Evolutionary conservation across 352 stramenopile species (phyloP).

Genomic region (Phytophthora syringae): DNA sequence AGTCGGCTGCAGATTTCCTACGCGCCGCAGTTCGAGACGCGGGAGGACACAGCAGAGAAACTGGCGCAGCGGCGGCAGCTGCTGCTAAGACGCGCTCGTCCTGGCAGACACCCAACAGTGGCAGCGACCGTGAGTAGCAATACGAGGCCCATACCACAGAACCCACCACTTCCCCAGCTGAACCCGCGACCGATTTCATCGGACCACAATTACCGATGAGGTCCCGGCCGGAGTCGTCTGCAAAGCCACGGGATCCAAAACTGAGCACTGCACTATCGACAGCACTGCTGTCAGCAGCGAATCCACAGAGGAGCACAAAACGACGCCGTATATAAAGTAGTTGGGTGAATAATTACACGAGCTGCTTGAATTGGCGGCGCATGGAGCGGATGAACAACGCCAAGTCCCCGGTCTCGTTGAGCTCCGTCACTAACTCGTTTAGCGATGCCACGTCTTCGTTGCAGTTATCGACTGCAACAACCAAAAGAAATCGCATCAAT

Average conservation of each 20-base stretch:
- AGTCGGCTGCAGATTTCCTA: slow-evolving; percentile 70
- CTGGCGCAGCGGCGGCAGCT: slow-evolving; percentile 65
- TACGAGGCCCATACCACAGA: slow-evolving; percentile 1
- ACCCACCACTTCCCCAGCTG: slow-evolving; percentile 13
- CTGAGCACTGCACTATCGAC: neutral
- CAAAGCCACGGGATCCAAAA: slow-evolving; percentile 9
- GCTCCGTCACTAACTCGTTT: slow-evolving; percentile 55
- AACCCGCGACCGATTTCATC: slow-evolving; percentile 43
- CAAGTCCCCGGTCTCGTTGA: slow-evolving; percentile 75
- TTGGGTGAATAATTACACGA: slow-evolving; percentile 44
- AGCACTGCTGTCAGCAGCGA: slow-evolving; percentile 1
- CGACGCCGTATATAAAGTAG: slow-evolving; percentile 49
- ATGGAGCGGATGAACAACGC: slow-evolving; percentile 81
- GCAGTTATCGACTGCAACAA: slow-evolving; percentile 67
- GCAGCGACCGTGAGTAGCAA: neutral
- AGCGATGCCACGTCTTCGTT: slow-evolving; percentile 56
- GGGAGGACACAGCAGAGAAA: slow-evolving; percentile 67
- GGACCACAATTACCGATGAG: slow-evolving; percentile 46
- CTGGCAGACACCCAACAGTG: neutral
- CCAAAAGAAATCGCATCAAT: neutral
- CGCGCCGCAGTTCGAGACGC: slow-evolving; percentile 65
- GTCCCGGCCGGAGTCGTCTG: slow-evolving; percentile 6
- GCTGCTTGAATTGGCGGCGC: slow-evolving; percentile 77
- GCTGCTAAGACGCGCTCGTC: slow-evolving; percentile 42
- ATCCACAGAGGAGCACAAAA: slow-evolving; percentile 34